phyloP scores from a whole-genome alignment of 129 eudicot genomes.

The Lonicera japonica region DNA sequence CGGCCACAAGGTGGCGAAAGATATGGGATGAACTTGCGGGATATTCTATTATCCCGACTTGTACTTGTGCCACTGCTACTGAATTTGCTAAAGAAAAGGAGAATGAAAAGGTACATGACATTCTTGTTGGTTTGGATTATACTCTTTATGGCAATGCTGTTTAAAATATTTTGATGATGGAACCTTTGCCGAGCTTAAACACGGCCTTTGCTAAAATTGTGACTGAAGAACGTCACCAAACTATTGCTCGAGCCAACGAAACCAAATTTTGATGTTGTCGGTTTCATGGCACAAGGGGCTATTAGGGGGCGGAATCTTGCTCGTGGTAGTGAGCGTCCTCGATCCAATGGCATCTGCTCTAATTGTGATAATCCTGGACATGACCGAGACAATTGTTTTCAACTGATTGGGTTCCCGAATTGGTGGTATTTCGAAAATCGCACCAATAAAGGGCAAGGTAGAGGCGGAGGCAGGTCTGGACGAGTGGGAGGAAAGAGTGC shows the following conservation, averaged over 20 bases:
- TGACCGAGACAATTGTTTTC: not conserved
- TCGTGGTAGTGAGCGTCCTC: not conserved
- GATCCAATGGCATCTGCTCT: not conserved
- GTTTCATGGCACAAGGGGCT: not conserved
- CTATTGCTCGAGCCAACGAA: not conserved
- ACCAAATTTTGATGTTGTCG: not conserved
- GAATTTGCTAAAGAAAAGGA: not conserved
- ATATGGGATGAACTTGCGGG: constrained; percentile 1
- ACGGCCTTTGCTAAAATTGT: not conserved
- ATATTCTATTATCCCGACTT: not conserved
- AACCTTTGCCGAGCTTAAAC: not conserved
- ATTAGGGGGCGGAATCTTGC: not conserved
- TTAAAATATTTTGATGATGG: not conserved
- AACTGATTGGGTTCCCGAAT: not conserved
- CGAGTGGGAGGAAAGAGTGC: no score
- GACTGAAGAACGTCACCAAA: not conserved
- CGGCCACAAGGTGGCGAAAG: not conserved
- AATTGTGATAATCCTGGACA: not conserved
- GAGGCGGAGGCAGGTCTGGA: no score
- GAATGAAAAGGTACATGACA: not conserved
- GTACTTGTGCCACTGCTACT: not conserved
- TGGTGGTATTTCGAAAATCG: not conserved
- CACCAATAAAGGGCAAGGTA: no score
- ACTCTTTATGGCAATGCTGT: not conserved
- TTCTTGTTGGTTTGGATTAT: not conserved